Conservation (phyloP, 202 grass and related monocot genomes). For the Saccharum hybrid region DNA sequence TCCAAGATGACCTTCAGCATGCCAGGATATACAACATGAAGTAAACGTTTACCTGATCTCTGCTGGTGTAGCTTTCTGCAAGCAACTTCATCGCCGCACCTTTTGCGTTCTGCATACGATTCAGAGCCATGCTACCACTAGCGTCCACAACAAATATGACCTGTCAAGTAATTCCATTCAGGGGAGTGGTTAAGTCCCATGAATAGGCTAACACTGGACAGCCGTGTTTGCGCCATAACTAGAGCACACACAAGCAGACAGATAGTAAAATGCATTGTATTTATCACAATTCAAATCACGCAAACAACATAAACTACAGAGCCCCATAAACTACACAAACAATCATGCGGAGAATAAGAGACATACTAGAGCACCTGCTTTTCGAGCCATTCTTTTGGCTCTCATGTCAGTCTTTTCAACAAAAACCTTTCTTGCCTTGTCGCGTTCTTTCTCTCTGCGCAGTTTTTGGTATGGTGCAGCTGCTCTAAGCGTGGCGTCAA, state of each 20-base stretch:
- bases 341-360: conserved; percentile 15
- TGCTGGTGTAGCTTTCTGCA: conserved; percentile 97
- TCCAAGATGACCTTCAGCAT: conserved; percentile 3
- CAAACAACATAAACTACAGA: conserved; percentile 11
- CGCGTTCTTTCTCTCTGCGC: conserved; percentile 65
- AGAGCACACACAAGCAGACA: conserved; percentile 12
- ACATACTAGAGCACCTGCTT: conserved; percentile 96
- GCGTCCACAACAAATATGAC: conserved; percentile 98
- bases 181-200: background rate
- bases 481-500: conserved; percentile 99
- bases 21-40: conserved; percentile 14
- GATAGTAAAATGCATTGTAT: background rate
- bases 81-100: conserved; percentile 91
- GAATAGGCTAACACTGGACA: conserved; percentile 1
- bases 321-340: conserved; percentile 23
- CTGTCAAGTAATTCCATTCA: conserved; percentile 53
- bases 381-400: conserved; percentile 99
- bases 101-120: conserved; percentile 99
- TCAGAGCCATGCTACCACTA: conserved; percentile 99
- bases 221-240: conserved; percentile 7
- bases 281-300: background rate
- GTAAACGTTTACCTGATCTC: conserved; percentile 77
- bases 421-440: conserved; percentile 91
- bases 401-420: conserved; percentile 98
- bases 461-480: conserved; percentile 98